Evolutionary conservation across 257 asterid species (phyloP).

Genomic region (Capsicum rhomboideum): DNA sequence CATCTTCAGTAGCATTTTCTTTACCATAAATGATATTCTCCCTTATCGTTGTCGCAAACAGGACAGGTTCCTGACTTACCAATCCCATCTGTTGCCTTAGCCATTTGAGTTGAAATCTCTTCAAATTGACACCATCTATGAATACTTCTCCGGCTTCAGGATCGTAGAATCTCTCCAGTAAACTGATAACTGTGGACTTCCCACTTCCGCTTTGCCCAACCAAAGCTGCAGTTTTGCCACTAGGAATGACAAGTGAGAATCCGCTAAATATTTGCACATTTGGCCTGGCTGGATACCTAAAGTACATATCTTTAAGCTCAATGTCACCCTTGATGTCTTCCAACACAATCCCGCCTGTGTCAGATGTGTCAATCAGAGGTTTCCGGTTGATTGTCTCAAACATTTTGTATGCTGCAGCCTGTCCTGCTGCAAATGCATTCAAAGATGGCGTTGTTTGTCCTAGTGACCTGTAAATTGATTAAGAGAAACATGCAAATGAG

Average conservation of each 20-base stretch:
- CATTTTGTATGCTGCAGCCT: constrained; percentile 66
- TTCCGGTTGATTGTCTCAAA: constrained; percentile 52
- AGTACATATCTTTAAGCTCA: constrained; percentile 44
- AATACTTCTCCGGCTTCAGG: constrained; percentile 58
- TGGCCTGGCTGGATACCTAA: constrained; percentile 67
- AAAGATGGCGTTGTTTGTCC: constrained; percentile 56
- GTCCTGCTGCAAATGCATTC: constrained; percentile 61
- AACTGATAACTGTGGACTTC: constrained; percentile 62
- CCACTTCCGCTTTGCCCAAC: constrained; percentile 85
- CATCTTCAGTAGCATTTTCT: constrained; percentile 52
- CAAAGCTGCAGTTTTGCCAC: constrained; percentile 55
- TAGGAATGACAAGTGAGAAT: constrained; percentile 35
- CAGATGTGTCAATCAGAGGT: constrained; percentile 44
- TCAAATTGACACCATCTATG: constrained; percentile 49
- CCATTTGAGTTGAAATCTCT: constrained; percentile 41
- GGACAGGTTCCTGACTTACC: constrained; percentile 66
- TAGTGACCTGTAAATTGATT: constrained; percentile 37
- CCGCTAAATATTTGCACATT: constrained; percentile 53
- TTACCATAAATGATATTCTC: constrained; percentile 64
- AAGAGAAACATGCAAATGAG: not conserved
- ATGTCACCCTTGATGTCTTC: constrained; percentile 41
- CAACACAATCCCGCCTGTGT: constrained; percentile 28
- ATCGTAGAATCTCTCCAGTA: constrained; percentile 66
- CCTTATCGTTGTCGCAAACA: constrained; percentile 51
- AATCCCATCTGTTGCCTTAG: constrained; percentile 58